Evolutionary conservation across 371 early-diverging fungal genomes (phyloP).

Genomic region (Aphelidium insulamus): DNA sequence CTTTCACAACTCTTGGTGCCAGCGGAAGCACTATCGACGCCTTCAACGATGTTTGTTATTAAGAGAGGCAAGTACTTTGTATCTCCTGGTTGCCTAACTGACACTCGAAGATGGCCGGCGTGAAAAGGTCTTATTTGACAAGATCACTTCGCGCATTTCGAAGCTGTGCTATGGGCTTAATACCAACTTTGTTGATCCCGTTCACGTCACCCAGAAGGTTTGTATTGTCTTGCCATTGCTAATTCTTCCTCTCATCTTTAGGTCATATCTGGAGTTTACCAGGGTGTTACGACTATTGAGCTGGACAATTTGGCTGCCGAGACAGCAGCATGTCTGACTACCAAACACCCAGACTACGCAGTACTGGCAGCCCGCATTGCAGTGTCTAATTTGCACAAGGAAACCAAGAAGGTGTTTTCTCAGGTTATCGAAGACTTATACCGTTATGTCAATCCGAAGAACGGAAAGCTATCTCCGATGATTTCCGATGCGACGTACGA

Average conservation of each 20-base stretch:
- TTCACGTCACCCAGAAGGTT: constrained; percentile 76
- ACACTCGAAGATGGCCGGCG: constrained; percentile 43
- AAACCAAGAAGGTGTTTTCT: constrained; percentile 80
- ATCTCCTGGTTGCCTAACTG: not conserved
- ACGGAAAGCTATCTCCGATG: constrained; percentile 57
- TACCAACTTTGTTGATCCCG: constrained; percentile 75
- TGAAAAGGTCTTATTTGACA: constrained; percentile 86
- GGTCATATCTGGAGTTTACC: constrained; percentile 87
- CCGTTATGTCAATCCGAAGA: constrained; percentile 72
- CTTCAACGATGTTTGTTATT: constrained; percentile 47
- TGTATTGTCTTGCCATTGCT: not conserved
- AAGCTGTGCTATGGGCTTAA: constrained; percentile 88
- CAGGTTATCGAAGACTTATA: constrained; percentile 69
- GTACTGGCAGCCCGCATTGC: constrained; percentile 92
- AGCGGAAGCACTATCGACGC: no score
- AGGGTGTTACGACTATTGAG: constrained; percentile 88
- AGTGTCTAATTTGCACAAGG: constrained; percentile 92
- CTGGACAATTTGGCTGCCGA: constrained; percentile 94
- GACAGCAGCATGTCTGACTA: constrained; percentile 90
- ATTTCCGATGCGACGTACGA: constrained; percentile 57
- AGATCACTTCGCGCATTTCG: constrained; percentile 75
- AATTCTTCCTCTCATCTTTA: constrained; percentile 4
- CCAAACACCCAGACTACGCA: constrained; percentile 95
- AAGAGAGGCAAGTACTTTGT: constrained; percentile 34
- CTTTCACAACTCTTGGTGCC: no score